Base-by-base conservation (phyloP, 2,329 filamentous ascomycete species). In the Penicillium hesseltinei region DNA sequence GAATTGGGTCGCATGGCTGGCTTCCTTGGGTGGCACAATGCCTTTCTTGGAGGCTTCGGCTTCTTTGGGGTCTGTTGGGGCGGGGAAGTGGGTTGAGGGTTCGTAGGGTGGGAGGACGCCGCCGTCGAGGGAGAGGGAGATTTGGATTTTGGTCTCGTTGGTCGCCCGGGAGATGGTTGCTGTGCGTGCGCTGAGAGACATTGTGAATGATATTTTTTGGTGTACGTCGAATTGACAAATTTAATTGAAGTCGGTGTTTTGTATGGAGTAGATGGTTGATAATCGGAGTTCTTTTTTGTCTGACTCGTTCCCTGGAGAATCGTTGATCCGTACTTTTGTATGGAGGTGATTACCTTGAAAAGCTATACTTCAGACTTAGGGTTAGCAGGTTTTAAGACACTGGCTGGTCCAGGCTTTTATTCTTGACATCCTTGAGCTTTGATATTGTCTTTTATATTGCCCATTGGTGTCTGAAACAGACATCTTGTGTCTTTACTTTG, bases 121-220 rank as follows among this genome's bases (percentile, higher is more conserved):
- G 73, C 94, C 94, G 77, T 99, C 94, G 60, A 99, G 84, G 78
- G 94, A 96, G 67, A 99, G 83, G 39, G 91, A 90, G 62, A 97
- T 83, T 73, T 94, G 88, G 76, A 99, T 96, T 75, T 95, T 96
- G 73, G 94, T 99, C 81, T 99, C 94, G 80, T 97, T 97, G 71
- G 94, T 99, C 77, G 93, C 88, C 74, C 94, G 91, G 63, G 89
- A 87, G 67, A 97, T 80, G 54, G 88, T 85, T 50, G 91, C 87
- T 75, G 88, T 91, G 72, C 93, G 89, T 43, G 92, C 88, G 49
- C 69, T 23, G 57, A 69, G 68, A 47, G 68, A 47, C 70, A 72
- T 71, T 39, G 36, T 64, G 56, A 35, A 36, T 45, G 49, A 31
- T n/a, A n/a, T n/a, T n/a, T n/a, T n/a, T n/a, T n/a, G 13, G 39